A percentile compares a stretch with the other conserved stretches of the same genome.
These are phyloP conservation scores for Neurospora intermedia DNA, from an alignment of 495 filamentous ascomycete species.

Conservation along the genomic window DNA sequence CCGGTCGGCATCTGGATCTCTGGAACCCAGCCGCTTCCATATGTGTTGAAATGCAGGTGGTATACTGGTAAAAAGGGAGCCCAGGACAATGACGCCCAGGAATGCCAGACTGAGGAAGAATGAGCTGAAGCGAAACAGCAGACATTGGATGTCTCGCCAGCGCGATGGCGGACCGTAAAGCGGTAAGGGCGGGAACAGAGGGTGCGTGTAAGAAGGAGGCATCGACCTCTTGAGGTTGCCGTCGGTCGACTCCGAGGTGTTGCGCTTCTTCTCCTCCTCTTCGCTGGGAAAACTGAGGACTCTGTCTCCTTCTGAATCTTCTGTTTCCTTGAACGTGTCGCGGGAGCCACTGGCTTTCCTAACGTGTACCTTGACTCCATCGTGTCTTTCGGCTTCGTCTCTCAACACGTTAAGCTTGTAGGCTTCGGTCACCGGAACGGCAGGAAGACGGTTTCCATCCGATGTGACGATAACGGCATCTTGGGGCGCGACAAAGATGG, in stretches of 20 bases:
- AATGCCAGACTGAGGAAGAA: conserved; percentile 69
- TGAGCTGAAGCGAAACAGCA: conserved; percentile 50
- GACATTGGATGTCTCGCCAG: conserved; percentile 52
- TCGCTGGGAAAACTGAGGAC: conserved; percentile 5
- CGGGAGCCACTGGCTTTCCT: conserved; percentile 15
- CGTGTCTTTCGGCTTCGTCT: conserved; percentile 34
- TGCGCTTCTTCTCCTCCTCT: conserved; percentile 5
- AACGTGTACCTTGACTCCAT: conserved; percentile 6
- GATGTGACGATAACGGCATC: conserved; percentile 62
- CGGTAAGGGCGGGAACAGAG: conserved; percentile 80
- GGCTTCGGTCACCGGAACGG: conserved; percentile 55
- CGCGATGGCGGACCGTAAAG: conserved; percentile 66
- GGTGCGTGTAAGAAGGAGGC: conserved; percentile 60
- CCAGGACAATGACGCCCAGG: conserved; percentile 62
- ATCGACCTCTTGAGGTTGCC: conserved; percentile 31
- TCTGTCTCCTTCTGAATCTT: conserved; percentile 3
- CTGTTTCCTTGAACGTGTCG: conserved; percentile 3
- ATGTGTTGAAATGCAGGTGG: conserved; percentile 35
- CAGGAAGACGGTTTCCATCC: conserved; percentile 52
- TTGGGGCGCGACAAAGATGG: conserved; percentile 55
- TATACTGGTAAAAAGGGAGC: conserved; percentile 54
- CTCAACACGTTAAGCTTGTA: conserved; percentile 52
- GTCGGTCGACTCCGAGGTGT: conserved; percentile 12
- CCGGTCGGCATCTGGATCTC: conserved; percentile 46
- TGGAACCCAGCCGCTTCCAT: conserved; percentile 39